Evolutionary conservation across 2,329 filamentous ascomycete species (phyloP).

Genomic region (Berkeleyomyces rouxiae): DNA sequence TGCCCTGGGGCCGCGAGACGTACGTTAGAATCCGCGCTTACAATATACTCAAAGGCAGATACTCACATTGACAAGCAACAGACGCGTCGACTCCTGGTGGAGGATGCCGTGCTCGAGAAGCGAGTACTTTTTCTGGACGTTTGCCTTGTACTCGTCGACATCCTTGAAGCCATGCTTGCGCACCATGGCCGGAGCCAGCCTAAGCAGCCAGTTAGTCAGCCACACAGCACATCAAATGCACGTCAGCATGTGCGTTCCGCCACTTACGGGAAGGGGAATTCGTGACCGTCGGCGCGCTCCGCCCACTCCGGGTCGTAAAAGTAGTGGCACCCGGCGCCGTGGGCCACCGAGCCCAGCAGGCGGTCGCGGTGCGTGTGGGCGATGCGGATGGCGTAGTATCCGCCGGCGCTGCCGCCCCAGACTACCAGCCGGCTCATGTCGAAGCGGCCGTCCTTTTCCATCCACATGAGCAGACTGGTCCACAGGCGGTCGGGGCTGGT

Average conservation of each 20-base stretch:
- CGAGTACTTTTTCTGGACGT: slow-evolving; percentile 44
- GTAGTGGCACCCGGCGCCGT: slow-evolving; percentile 39
- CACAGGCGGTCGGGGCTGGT: slow-evolving; percentile 43
- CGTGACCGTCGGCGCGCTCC: slow-evolving; percentile 43
- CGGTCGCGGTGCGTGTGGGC: slow-evolving; percentile 45
- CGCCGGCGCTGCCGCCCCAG: slow-evolving; percentile 50
- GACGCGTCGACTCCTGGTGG: slow-evolving; percentile 34
- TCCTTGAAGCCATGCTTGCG: slow-evolving; percentile 44
- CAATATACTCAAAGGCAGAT: not conserved
- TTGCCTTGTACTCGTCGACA: slow-evolving; percentile 37
- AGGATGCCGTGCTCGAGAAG: slow-evolving; percentile 43
- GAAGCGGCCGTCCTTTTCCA: slow-evolving; percentile 32
- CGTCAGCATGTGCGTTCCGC: not conserved
- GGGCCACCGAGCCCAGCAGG: slow-evolving; percentile 40
- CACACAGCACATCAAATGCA: not conserved
- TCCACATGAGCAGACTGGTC: slow-evolving; percentile 44
- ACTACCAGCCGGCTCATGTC: slow-evolving; percentile 40
- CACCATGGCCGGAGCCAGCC: slow-evolving; percentile 37
- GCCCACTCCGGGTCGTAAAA: slow-evolving; percentile 40
- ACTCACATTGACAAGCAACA: slow-evolving; percentile 44
- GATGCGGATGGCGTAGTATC: slow-evolving; percentile 51
- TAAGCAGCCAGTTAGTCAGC: slow-evolving; percentile 16
- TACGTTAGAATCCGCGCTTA: not conserved
- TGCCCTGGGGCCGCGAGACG: slow-evolving; percentile 27
- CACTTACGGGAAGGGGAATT: slow-evolving; percentile 43